Evolutionary conservation across 805 yeast species (phyloP).

Genomic region (Cyberlindnera amylophila): DNA sequence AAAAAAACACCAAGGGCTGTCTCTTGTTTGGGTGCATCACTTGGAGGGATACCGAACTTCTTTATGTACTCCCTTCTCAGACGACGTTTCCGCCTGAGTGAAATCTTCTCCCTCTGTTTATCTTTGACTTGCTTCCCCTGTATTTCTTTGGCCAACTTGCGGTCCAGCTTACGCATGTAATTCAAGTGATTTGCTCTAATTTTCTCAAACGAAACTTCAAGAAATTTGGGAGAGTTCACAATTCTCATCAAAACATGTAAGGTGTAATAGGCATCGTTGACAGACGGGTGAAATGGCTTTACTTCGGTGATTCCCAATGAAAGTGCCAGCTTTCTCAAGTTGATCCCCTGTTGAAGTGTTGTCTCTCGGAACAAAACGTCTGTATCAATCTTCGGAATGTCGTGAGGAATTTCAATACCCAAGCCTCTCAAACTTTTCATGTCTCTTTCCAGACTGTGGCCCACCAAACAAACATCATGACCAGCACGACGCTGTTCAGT

Average conservation of each 20-base stretch:
- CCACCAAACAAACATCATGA: conserved; percentile 11
- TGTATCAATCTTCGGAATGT: conserved; percentile 4
- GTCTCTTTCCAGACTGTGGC: conserved; percentile 17
- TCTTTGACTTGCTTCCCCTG: too few species aligned
- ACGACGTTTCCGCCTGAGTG: too few species aligned
- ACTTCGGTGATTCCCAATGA: conserved; percentile 4
- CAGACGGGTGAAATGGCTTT: conserved; percentile 18
- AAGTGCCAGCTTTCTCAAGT: conserved; percentile 7
- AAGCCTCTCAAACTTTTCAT: conserved; percentile 4
- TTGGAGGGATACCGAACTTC: too few species aligned
- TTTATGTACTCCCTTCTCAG: too few species aligned
- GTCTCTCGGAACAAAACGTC: conserved; percentile 6
- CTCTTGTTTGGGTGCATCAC: too few species aligned
- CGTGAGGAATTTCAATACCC: conserved; percentile 1
- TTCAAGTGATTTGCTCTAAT: too few species aligned
- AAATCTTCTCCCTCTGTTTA: too few species aligned
- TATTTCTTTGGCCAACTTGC: too few species aligned
- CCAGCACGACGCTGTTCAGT: not conserved
- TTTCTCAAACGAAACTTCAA: too few species aligned
- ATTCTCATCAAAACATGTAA: conserved; percentile 12
- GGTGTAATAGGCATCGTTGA: conserved; percentile 18
- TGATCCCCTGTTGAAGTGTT: not conserved
- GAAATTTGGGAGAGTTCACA: conserved; percentile 6
- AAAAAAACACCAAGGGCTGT: too few species aligned
- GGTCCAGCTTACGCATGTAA: too few species aligned